Conservation (phyloP, 495 filamentous ascomycete species). For the Neurospora intermedia region DNA sequence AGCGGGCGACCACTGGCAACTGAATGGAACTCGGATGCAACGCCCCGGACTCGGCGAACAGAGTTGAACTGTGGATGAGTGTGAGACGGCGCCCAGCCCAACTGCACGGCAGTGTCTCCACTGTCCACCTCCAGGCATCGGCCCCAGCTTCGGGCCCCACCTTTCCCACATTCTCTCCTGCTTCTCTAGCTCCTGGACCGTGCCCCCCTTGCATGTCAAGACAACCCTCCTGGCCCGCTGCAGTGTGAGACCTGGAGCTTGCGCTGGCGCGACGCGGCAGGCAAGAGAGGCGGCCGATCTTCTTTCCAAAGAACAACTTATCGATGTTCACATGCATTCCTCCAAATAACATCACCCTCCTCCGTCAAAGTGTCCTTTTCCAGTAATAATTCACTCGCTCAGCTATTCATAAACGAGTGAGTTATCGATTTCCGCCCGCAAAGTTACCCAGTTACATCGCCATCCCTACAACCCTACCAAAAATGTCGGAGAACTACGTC, state of each 20-base stretch:
- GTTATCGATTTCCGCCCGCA: neutral
- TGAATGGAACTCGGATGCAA: neutral
- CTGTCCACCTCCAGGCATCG: neutral
- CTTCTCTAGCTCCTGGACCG: neutral
- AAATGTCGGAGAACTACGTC: conserved; percentile 45
- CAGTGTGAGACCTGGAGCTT: neutral
- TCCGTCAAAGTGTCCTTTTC: neutral
- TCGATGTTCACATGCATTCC: neutral
- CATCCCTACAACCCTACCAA: neutral
- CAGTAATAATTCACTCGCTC: neutral
- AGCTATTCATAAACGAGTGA: neutral
- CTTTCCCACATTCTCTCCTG: neutral
- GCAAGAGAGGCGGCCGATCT: neutral
- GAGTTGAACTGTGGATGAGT: neutral
- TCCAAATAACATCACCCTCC: neutral
- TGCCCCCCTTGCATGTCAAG: neutral
- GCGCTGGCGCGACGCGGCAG: neutral
- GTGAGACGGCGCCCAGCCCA: neutral
- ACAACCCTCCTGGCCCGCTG: neutral
- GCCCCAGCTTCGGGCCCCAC: neutral
- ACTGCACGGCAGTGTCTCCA: neutral
- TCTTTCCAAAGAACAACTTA: neutral
- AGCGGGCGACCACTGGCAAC: neutral
- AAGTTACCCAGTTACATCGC: neutral
- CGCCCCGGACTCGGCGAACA: neutral